Conservation (phyloP, 192 early-diverging fungal species). For the Gonapodya sp. region DNA sequence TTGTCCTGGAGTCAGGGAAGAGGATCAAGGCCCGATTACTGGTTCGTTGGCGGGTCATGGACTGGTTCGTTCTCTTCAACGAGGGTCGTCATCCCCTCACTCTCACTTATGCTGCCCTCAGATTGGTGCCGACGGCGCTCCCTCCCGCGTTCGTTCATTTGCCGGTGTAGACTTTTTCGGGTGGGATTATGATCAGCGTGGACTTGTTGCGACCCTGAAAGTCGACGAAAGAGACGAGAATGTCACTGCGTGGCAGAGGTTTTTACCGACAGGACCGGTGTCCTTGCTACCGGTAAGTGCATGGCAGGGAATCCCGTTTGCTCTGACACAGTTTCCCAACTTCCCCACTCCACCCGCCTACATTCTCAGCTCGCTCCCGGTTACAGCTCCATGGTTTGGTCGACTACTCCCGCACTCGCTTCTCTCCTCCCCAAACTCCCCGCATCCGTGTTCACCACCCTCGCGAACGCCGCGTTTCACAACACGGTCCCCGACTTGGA, state of each 20-base stretch:
- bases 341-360: neutral
- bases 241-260: constrained; percentile 84
- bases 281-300: constrained; percentile 77
- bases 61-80: too few species aligned
- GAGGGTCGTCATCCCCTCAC: neutral
- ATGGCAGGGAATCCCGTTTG: neutral
- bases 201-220: constrained; percentile 77
- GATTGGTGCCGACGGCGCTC: constrained; percentile 83
- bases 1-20: constrained; percentile 58
- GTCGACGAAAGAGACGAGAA: constrained; percentile 36
- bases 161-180: constrained; percentile 73
- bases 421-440: constrained; percentile 52
- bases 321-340: neutral
- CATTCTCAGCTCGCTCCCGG: constrained; percentile 40
- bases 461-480: constrained; percentile 78
- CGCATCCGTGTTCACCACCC: constrained; percentile 43
- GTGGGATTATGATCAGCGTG: constrained; percentile 78
- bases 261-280: constrained; percentile 87
- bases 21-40: constrained; percentile 62
- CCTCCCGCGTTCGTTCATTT: constrained; percentile 73
- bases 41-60: too few species aligned
- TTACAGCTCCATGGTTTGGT: constrained; percentile 83
- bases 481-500: constrained; percentile 60
- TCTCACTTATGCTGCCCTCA: constrained; percentile 10
- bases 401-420: constrained; percentile 55